phyloP scores from a whole-genome alignment of 164 flowering plant species.

The Euptelea pleiosperma region DNA sequence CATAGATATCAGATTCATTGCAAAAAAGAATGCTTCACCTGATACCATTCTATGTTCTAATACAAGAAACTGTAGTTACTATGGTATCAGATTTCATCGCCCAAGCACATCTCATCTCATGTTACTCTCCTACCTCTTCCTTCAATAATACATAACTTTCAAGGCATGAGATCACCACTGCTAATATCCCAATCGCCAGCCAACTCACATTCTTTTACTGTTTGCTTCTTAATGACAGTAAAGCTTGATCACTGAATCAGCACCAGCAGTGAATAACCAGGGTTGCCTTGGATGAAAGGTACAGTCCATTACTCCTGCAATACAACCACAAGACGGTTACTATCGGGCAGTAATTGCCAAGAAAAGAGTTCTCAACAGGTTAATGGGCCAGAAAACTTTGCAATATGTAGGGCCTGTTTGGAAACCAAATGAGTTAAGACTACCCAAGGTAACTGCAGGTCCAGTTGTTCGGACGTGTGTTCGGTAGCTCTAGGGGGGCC shows the following conservation, averaged over 20 bases:
- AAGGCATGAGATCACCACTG: too few species aligned
- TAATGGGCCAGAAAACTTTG: too few species aligned
- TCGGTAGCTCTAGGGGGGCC: neutral
- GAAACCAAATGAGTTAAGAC: neutral
- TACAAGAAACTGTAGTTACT: too few species aligned
- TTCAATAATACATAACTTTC: too few species aligned
- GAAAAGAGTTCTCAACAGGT: neutral
- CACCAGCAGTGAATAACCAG: slow-evolving; percentile 97
- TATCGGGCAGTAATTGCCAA: neutral
- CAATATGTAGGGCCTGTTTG: too few species aligned
- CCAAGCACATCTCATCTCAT: too few species aligned
- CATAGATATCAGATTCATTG: too few species aligned
- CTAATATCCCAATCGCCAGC: too few species aligned
- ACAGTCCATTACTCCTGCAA: slow-evolving; percentile 85
- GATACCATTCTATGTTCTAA: too few species aligned
- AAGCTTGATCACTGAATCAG: slow-evolving; percentile 81
- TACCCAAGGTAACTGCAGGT: neutral
- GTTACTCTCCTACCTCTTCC: too few species aligned
- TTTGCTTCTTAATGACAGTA: slow-evolving; percentile 51
- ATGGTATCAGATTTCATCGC: too few species aligned
- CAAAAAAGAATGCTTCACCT: too few species aligned
- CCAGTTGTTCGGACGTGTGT: neutral
- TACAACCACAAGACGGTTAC: neutral
- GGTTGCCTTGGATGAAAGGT: slow-evolving; percentile 96
- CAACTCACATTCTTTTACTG: neutral